These are phyloP conservation scores for Conticribra weissflogii DNA, from an alignment of 108 stramenopile genomes.

Conservation along the genomic window DNA sequence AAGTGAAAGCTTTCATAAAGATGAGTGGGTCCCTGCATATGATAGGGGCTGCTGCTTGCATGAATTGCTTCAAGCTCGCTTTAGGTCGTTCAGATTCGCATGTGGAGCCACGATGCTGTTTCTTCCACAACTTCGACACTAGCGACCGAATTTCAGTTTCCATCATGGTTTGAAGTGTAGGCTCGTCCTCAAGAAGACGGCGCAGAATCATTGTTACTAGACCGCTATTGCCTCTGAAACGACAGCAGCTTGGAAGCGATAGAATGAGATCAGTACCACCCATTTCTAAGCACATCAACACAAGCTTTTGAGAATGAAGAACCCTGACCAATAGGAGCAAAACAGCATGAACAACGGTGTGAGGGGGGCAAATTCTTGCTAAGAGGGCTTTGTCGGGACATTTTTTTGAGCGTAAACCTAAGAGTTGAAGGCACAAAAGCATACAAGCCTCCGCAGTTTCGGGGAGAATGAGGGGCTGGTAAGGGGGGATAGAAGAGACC, in stretches of 20 bases:
- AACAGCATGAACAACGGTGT: conserved; percentile 50
- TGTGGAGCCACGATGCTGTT: conserved; percentile 43
- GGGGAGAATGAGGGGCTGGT: conserved; percentile 64
- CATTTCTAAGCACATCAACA: conserved; percentile 61
- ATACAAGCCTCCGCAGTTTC: conserved; percentile 55
- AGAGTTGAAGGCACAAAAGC: conserved; percentile 66
- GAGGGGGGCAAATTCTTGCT: conserved; percentile 48
- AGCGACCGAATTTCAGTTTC: conserved; percentile 86
- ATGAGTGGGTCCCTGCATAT: conserved; percentile 72
- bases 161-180: conserved; percentile 86
- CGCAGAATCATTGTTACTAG: conserved; percentile 76
- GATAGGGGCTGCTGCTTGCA: conserved; percentile 65
- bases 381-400: conserved; percentile 20
- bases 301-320: conserved; percentile 65
- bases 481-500: conserved; percentile 59
- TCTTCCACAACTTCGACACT: conserved; percentile 61
- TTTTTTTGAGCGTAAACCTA: conserved; percentile 49
- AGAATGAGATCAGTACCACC: conserved; percentile 83
- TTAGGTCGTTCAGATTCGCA: conserved; percentile 28
- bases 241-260: conserved; percentile 54
- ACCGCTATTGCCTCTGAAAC: conserved; percentile 75
- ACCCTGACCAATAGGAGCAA: conserved; percentile 79
- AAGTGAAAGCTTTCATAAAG: conserved; percentile 74
- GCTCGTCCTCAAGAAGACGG: conserved; percentile 88
- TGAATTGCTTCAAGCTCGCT: conserved; percentile 57